Conservation (phyloP, 768 basidiomycete species). For the Gyrodon lividus region DNA sequence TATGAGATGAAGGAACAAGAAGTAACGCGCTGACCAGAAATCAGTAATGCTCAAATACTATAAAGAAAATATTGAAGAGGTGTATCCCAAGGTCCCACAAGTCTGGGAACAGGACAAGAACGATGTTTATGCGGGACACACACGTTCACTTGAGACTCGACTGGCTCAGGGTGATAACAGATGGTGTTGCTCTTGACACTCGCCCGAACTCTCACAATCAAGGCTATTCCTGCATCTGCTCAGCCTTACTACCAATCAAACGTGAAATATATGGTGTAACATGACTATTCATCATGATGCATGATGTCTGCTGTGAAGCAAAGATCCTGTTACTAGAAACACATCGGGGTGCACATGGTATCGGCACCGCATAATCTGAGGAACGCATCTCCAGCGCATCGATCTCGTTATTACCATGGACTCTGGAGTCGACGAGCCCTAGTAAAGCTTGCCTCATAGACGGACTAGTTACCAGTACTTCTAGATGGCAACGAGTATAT, state of each 20-base stretch:
- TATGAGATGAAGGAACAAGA: neutral
- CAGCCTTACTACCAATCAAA: neutral
- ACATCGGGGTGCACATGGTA: no score
- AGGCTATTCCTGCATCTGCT: neutral
- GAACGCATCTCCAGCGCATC: no score
- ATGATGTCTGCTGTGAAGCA: no score
- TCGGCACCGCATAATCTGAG: neutral
- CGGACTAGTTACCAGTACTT: no score
- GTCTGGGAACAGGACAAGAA: conserved; percentile 11
- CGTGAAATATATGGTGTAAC: neutral
- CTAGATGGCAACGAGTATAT: no score
- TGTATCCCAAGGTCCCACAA: conserved; percentile 10
- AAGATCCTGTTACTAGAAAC: no score
- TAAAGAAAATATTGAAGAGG: conserved; percentile 5
- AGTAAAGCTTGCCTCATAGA: no score
- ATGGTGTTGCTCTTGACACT: no score
- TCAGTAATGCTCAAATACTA: neutral
- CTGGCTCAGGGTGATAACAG: no score
- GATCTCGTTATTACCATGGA: no score
- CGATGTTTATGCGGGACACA: neutral
- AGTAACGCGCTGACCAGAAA: neutral
- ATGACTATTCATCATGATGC: no score
- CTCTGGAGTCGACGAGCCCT: no score
- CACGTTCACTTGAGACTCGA: neutral
- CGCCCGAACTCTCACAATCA: neutral